Conservation (phyloP, 2,329 filamentous ascomycete species). For the Botrytis elliptica region DNA sequence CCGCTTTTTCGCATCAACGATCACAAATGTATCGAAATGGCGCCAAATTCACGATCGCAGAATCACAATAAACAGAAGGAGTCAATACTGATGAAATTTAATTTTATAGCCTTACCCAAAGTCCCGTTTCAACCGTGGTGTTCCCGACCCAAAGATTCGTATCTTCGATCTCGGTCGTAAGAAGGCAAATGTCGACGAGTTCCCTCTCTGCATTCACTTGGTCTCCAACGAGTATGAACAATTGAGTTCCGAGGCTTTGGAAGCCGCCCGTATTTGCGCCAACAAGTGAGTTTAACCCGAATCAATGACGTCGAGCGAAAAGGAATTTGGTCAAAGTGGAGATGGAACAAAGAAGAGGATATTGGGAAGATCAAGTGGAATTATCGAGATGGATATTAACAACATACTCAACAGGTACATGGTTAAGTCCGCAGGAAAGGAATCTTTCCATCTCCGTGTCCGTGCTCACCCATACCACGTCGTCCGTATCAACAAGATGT, state of each 20-base stretch:
- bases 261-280: slow-evolving; percentile 99
- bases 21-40: not conserved
- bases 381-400: slow-evolving; percentile 20
- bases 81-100: slow-evolving; percentile 26
- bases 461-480: slow-evolving; percentile 99
- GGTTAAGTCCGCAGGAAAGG: slow-evolving; percentile 70
- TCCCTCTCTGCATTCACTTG: slow-evolving; percentile 98
- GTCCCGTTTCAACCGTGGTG: slow-evolving; percentile 99
- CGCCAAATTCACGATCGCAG: not conserved
- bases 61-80: not conserved
- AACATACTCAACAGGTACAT: slow-evolving; percentile 47
- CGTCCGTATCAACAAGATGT: slow-evolving; percentile 99
- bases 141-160: slow-evolving; percentile 75
- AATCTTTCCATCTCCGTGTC: slow-evolving; percentile 71
- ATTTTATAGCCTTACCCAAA: slow-evolving; percentile 83
- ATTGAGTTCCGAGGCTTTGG: slow-evolving; percentile 98
- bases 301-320: not conserved
- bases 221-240: slow-evolving; percentile 99
- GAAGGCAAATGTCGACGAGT: slow-evolving; percentile 98
- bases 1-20: slow-evolving; percentile 22
- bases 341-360: not conserved
- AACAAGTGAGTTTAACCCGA: slow-evolving; percentile 70
- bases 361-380: not conserved
- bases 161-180: slow-evolving; percentile 99
- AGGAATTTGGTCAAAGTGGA: slow-evolving; percentile 15